Base-by-base conservation (phyloP, 2,329 filamentous ascomycete genomes). In the Verticillium nonalfalfae region DNA sequence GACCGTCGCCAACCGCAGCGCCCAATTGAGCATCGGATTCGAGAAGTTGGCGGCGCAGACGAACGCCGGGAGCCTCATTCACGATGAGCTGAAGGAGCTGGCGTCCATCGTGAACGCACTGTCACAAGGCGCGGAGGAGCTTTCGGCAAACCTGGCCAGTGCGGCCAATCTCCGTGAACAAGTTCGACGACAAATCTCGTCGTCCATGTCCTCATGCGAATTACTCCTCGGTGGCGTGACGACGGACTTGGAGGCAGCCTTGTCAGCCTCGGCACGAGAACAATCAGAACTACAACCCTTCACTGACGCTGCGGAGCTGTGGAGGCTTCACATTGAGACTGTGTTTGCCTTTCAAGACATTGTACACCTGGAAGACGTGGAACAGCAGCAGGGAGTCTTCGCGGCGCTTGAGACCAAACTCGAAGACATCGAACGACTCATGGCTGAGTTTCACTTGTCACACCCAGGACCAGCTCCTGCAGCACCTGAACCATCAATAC, bases 1-100 rank as follows among this genome's bases (percentile, higher is more conserved):
- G 35, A 40, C 57, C 26, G 57, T 45, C 38, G 33, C 57, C n/a
- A 58, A 58, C 33, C 57, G 57, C 7, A 58, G 57, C 57, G 57
- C 57, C 21, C 57, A 39, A 13, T 26, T 58, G 38, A 50, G 38
- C 21, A 39, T 58, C 21, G 36, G 39, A 3, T 39, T 58, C 18
- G 57, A 58, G 26, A 58, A 58, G 57, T 26, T 50, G 21, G 57
- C 57, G 11, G 55, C 35, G 18, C 45, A 52, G 18, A 11, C 18
- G n/a, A 52, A 18, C 18, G n/a, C 45, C 4, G 18, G 15, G 45
- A 52, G 45, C 45, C n/a, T 21, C 45, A 18, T 52, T 21, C 9
- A 18, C 45, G 45, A 52, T 52, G 45, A 52, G 18, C 11, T 52
- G 45, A 21, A 18, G 18, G 45, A 52, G 45, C n/a, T 52, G 7